phyloP scores from a whole-genome alignment of 2,329 filamentous ascomycete species.

The Apiospora phragmitis region DNA sequence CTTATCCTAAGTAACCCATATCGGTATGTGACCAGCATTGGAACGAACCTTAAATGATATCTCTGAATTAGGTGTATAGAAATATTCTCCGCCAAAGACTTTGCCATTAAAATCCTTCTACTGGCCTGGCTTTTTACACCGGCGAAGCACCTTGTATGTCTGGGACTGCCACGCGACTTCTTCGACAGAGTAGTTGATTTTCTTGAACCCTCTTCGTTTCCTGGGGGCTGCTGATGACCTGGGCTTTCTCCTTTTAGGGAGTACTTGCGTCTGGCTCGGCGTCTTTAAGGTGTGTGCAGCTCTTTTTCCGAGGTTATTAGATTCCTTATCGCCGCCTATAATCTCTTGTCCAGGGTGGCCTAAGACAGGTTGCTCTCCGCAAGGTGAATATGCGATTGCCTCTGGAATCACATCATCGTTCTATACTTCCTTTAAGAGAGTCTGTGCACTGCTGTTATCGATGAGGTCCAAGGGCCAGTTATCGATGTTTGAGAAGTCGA shows the following conservation, averaged over 20 bases:
- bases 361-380: not conserved
- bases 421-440: not conserved
- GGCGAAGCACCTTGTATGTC: not conserved
- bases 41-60: not conserved
- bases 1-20: not conserved
- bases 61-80: not conserved
- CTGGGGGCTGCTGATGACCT: not conserved
- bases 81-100: not conserved
- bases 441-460: not conserved
- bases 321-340: not conserved
- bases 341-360: not conserved
- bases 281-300: not conserved
- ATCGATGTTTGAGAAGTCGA: not conserved
- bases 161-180: not conserved
- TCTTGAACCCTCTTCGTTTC: not conserved
- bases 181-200: not conserved
- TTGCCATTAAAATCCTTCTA: not conserved
- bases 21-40: not conserved
- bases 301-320: not conserved
- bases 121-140: not conserved
- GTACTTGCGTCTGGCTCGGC: not conserved
- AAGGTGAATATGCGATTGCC: not conserved
- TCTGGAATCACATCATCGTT: not conserved
- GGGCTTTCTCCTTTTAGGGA: not conserved
- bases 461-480: too few species aligned